Evolutionary conservation across 2,329 filamentous ascomycete genomes (phyloP).

Genomic region (Colletotrichum sojae): DNA sequence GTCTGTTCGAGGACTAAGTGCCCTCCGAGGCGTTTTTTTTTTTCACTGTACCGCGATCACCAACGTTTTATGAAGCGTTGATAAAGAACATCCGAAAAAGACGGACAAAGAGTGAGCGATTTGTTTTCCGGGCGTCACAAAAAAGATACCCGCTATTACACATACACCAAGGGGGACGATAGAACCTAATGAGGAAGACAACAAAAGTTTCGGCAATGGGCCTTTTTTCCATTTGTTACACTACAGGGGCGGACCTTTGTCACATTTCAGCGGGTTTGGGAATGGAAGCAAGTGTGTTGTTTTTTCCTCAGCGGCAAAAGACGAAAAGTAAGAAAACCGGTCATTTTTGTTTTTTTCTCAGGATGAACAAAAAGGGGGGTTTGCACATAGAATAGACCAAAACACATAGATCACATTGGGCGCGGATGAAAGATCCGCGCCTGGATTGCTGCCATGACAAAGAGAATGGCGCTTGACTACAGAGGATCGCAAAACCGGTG

Average conservation of each 20-base stretch:
- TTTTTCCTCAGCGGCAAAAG: constrained; percentile 3
- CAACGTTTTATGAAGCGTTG: neutral
- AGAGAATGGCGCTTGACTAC: constrained; percentile 13
- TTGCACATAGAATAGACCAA: constrained; percentile 31
- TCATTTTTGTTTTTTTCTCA: neutral
- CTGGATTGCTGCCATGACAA: constrained; percentile 10
- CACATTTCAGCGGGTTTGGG: neutral
- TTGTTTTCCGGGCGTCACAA: constrained; percentile 4
- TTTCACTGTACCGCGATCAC: constrained; percentile 4
- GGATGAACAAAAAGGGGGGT: constrained; percentile 5
- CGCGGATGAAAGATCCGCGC: neutral
- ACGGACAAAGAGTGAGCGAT: constrained; percentile 15
- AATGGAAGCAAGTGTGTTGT: neutral
- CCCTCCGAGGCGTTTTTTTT: neutral
- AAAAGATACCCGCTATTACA: neutral
- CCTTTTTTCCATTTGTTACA: constrained; percentile 29
- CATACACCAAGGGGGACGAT: constrained; percentile 16
- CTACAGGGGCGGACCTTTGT: neutral
- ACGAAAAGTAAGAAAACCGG: constrained; percentile 4
- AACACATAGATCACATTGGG: constrained; percentile 9
- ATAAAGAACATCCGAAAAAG: neutral
- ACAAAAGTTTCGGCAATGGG: neutral
- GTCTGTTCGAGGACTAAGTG: constrained; percentile 33
- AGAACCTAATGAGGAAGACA: constrained; percentile 34
- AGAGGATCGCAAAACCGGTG: no score